Percentiles rank a stretch among this genome's conserved stretches.
Evolutionary conservation across 306 rosid genomes (phyloP).

Genomic region (Pyrus pyrifolia): DNA sequence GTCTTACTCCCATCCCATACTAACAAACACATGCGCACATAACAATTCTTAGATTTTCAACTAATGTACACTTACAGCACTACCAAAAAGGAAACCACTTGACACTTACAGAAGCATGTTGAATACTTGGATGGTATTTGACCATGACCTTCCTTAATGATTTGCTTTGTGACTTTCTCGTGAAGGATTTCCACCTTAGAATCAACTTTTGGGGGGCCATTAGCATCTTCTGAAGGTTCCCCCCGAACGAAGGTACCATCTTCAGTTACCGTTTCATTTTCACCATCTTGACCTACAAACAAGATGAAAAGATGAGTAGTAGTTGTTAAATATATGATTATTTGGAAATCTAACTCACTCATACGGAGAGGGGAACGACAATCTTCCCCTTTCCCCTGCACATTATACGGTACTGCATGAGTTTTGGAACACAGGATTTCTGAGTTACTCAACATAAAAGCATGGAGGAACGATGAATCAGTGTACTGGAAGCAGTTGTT

Average conservation of each 20-base stretch:
- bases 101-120: conserved; percentile 81
- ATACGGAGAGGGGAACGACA: neutral
- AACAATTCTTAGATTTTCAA: neutral
- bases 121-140: conserved; percentile 78
- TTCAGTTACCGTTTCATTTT: conserved; percentile 54
- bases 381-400: neutral
- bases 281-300: conserved; percentile 47
- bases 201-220: conserved; percentile 69
- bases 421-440: neutral
- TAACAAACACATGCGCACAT: neutral
- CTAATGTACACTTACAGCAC: no score
- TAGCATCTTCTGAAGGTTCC: conserved; percentile 23
- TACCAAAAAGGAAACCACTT: neutral
- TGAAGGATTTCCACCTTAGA: conserved; percentile 68
- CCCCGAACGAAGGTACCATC: conserved; percentile 49
- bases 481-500: neutral
- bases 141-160: conserved; percentile 83
- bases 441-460: neutral
- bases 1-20: neutral
- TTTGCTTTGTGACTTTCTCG: conserved; percentile 76
- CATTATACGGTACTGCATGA: neutral
- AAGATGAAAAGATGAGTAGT: neutral
- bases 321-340: neutral
- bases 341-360: neutral
- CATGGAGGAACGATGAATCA: neutral